A percentile compares a stretch with the other conserved stretches of the same genome.
phyloP scores from a whole-genome alignment of 345 rosid genomes.

The Brassica juncea region DNA sequence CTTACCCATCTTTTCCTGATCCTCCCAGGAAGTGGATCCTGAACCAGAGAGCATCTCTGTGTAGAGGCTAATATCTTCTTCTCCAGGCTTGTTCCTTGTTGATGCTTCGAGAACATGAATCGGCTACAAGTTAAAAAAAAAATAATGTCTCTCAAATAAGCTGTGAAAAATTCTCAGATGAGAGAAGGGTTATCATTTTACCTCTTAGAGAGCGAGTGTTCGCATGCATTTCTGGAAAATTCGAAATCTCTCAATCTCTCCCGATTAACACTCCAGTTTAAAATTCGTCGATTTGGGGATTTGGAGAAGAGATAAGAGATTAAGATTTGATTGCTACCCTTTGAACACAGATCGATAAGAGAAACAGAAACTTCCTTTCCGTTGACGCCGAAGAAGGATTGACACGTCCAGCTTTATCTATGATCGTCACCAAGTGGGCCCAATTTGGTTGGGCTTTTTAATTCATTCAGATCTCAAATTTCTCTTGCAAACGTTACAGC shows the following conservation, averaged over 20 bases:
- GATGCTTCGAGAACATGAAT: slow-evolving; percentile 9
- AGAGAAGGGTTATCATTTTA: background rate
- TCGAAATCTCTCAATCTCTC: background rate
- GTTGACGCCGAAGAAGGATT: background rate
- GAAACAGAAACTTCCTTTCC: background rate
- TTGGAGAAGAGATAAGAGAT: background rate
- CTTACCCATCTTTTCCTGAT: background rate
- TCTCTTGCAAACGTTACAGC: background rate
- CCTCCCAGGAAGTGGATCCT: background rate
- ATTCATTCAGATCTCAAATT: background rate
- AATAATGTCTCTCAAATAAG: background rate
- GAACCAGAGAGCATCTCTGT: slow-evolving; percentile 3
- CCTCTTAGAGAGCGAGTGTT: slow-evolving; percentile 8
- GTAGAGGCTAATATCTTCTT: background rate
- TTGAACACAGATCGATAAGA: background rate
- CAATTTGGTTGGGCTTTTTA: background rate
- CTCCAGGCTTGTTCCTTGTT: slow-evolving; percentile 11
- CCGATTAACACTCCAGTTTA: background rate
- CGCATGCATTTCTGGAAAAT: background rate
- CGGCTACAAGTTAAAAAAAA: background rate
- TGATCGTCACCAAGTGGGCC: background rate
- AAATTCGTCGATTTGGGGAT: background rate
- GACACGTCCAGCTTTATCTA: background rate
- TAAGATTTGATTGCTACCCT: background rate
- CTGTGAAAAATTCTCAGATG: background rate